Conservation (phyloP, 345 rosid species). For the Camelina laxa region DNA sequence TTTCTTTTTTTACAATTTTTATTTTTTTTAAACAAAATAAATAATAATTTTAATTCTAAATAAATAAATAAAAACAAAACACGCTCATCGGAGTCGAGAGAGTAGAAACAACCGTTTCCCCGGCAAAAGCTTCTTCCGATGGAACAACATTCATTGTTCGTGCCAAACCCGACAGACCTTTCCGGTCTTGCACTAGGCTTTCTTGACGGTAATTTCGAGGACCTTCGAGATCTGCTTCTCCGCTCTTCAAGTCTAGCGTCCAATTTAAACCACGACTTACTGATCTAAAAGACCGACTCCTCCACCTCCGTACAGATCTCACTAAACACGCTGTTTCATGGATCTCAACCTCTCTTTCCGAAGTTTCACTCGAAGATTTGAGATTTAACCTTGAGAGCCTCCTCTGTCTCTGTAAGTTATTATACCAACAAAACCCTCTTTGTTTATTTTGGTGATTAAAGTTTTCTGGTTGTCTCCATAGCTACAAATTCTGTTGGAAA, state of each 20-base stretch:
- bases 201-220: too few relatives aligned
- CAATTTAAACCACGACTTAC: too few relatives aligned
- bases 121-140: slow-evolving; percentile 37
- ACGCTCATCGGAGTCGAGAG: neutral
- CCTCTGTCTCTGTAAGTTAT: slow-evolving; percentile 46
- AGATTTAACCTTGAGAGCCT: slow-evolving; percentile 45
- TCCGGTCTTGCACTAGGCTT: too few relatives aligned
- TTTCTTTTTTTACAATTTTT: neutral
- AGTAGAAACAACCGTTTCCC: slow-evolving; percentile 20
- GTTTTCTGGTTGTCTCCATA: slow-evolving; percentile 21
- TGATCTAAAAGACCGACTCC: too few relatives aligned
- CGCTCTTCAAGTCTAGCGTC: too few relatives aligned
- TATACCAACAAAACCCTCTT: slow-evolving; percentile 14
- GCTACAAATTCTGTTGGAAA: slow-evolving; percentile 43
- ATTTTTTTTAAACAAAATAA: neutral
- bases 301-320: too few relatives aligned
- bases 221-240: too few relatives aligned
- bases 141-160: slow-evolving; percentile 36
- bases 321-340: slow-evolving; percentile 71
- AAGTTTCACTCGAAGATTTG: slow-evolving; percentile 49
- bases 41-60: too few relatives aligned
- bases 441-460: neutral
- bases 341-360: slow-evolving; percentile 62
- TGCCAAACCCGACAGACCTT: slow-evolving; percentile 50
- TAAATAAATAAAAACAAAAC: neutral